These are phyloP conservation scores for Cucurbita maxima DNA, from an alignment of 306 rosid species.

Conservation along the genomic window DNA sequence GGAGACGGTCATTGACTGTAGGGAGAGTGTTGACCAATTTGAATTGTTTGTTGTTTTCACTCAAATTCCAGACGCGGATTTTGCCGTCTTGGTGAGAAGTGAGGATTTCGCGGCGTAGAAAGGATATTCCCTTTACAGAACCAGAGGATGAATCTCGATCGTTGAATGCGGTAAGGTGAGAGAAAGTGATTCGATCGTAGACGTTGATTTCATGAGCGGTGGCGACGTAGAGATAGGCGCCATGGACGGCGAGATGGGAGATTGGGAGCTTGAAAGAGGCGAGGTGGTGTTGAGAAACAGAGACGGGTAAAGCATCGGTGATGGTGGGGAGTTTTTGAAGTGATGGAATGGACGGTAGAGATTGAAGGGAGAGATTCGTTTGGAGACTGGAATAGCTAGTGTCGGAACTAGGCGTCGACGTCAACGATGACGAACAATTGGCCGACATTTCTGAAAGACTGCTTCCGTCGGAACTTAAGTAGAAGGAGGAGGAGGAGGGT, in stretches of 20 bases:
- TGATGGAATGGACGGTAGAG: constrained; percentile 67
- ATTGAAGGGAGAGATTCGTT: constrained; percentile 47
- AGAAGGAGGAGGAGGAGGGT: neutral
- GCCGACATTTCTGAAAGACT: constrained; percentile 17
- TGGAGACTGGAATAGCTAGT: constrained; percentile 24
- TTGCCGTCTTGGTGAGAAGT: constrained; percentile 77
- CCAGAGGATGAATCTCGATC: constrained; percentile 37
- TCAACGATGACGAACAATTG: constrained; percentile 2
- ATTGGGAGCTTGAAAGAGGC: constrained; percentile 32
- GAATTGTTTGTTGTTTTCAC: neutral
- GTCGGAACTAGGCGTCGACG: constrained; percentile 1
- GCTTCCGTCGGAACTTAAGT: constrained; percentile 13
- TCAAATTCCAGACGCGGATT: constrained; percentile 54
- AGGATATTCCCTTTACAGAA: constrained; percentile 45
- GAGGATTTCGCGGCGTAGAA: constrained; percentile 24
- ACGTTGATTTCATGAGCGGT: constrained; percentile 45
- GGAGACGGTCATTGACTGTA: constrained; percentile 52
- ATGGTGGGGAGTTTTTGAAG: constrained; percentile 52
- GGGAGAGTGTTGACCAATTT: constrained; percentile 43
- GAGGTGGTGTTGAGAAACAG: constrained; percentile 29
- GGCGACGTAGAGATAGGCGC: constrained; percentile 51
- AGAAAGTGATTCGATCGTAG: constrained; percentile 32
- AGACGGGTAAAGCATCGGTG: constrained; percentile 10
- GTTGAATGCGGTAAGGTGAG: constrained; percentile 25
- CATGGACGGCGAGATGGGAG: constrained; percentile 47